Percentiles rank a stretch among this genome's conserved stretches.
Conservation (phyloP, 2,329 filamentous ascomycete genomes). For the Monosporascus sp. region DNA sequence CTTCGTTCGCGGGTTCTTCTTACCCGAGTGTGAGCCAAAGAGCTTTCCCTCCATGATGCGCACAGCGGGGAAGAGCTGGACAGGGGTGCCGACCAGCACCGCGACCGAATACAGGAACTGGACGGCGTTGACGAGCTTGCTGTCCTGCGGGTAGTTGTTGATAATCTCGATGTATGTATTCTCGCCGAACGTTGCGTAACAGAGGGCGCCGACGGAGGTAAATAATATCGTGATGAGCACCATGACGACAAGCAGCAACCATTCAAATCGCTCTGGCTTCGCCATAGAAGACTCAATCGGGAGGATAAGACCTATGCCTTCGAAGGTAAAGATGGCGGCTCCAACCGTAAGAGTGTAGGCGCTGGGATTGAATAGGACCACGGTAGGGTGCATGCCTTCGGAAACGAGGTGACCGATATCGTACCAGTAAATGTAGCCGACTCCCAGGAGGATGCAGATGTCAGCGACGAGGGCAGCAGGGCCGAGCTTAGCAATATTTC, state of each 20-base stretch:
- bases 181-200: conserved; percentile 68
- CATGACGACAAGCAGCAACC: conserved; percentile 65
- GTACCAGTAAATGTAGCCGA: conserved; percentile 69
- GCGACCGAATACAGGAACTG: conserved; percentile 71
- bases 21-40: conserved; percentile 64
- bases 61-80: conserved; percentile 69
- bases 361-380: conserved; percentile 65
- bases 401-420: conserved; percentile 54
- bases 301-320: conserved; percentile 71
- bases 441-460: conserved; percentile 64
- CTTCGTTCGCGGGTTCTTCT: conserved; percentile 58
- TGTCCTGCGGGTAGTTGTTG: conserved; percentile 68
- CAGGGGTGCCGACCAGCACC: conserved; percentile 67
- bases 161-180: conserved; percentile 69
- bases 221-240: conserved; percentile 67
- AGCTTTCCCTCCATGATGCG: conserved; percentile 65
- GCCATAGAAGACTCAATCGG: conserved; percentile 74
- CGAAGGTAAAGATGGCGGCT: conserved; percentile 72
- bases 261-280: conserved; percentile 61
- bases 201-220: conserved; percentile 66
- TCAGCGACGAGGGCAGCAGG: conserved; percentile 65
- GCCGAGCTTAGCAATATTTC: conserved; percentile 71
- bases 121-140: conserved; percentile 67
- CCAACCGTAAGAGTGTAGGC: conserved; percentile 68
- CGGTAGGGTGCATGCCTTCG: conserved; percentile 53